Evolutionary conservation across 805 yeast species (phyloP), one percentile per base, ranked within the genome.

Genomic region (Metschnikowia baotianmanensis): DNA sequence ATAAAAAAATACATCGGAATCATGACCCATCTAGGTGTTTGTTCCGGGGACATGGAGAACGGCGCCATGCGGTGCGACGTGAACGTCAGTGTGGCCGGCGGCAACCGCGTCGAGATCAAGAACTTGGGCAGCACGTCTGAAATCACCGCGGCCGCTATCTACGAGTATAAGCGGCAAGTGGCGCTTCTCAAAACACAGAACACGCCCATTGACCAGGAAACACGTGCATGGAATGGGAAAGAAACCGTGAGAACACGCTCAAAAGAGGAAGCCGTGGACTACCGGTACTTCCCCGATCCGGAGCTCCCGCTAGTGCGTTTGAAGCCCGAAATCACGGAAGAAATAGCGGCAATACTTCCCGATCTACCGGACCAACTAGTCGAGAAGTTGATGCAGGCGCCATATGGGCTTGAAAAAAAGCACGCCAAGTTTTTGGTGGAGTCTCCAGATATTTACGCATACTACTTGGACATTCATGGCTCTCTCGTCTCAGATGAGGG

Each of bases 61-160:
- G 99, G 99, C 6, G 93, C 97, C 0, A 83, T 93, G 75, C 73
- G 99, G 54, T 93, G 91, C 4, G 99, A 93, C 57, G 98, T 88
- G 8, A 93, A 93, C 51, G 75, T 93, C n/a, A 85, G 95, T 18
- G 80, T 91, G 5, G 77, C 78, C 46, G 76, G 74, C 13, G 80
- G 83, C 41, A 72, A 80, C 30, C 64, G 98, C 45, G 88, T 91
- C 17, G 99, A 93, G 55, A 74, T 93, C 53, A 93, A 93, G 59
- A 93, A 93, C 60, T 66, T 93, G 51, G 85, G 96, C 8, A 86
- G 90, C 22, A 82, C 89, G 0, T 75, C 87, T 12, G 90, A 95
- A 6, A 86, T 91, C 13, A 67, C 76, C 11, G 78, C 76, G 38
- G 96, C 99, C 0, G 75, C 89, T 20, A 72, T 75, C 45, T 77